Base-by-base conservation (phyloP, 163 green algal genomes). In the Chlamydomonas reinhardtii region DNA sequence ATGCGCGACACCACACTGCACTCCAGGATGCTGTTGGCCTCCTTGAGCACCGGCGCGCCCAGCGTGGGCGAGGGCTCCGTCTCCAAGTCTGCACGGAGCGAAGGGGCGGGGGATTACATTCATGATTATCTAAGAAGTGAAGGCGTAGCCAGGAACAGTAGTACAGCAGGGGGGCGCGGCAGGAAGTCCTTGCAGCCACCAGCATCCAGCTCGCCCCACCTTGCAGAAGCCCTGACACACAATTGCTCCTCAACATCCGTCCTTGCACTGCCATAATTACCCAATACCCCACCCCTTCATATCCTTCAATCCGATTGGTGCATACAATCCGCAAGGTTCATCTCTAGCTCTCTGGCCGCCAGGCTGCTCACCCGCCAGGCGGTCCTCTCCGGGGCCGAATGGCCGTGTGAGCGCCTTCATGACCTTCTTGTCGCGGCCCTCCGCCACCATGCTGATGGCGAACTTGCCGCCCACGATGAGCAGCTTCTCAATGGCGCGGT, bases 401-500 rank as follows among this genome's bases (percentile, higher is more conserved):
- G 92, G 92, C 80, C 82, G 68, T 11, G 86, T 82, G 69, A 95
- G 92, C 19, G 29, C 52, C 89, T 89, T 92, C 89, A 94, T 94
- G 74, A 91, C 64, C 25, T 31, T 15, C 68, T 88, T 81, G 27
- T 94, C 92, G 77, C 92, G 89, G 25, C 91, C 92, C 86, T 98
- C 95, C 31, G 94, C 88, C 80, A 98, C 87, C 65, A 97, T 94
- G 88, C 94, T 97, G 35, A 98, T 76, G 22, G 91, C 93, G 88
- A 99, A 99, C 20, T 87, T 89, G 76, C 85, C 91, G 77, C 96
- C 95, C 29, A 91, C 83, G 25, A 86, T 20, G 27, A 92, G 83
- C 71, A 94, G 78, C 20, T 82, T 83, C 92, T 99, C 97, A 52
- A 98, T 93, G 17, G 96, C 95, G 35, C 97, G 95, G 83, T 99